phyloP scores from a whole-genome alignment of 116 monocot genomes.

The Trichopus zeylanicus region DNA sequence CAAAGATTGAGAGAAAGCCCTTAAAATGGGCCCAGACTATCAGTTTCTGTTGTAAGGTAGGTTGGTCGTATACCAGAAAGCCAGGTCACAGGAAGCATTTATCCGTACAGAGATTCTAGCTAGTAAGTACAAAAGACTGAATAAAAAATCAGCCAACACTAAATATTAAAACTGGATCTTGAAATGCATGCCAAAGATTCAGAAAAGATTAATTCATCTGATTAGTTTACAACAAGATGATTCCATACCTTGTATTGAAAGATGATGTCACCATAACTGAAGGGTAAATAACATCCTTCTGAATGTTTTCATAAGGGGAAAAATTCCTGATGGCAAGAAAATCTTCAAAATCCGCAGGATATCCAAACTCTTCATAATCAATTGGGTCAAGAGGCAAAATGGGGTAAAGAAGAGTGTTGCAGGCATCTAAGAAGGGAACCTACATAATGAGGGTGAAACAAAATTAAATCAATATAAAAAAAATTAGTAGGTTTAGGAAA shows the following conservation, averaged over 20 bases:
- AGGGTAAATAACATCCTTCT: constrained; percentile 71
- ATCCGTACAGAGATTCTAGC: no score
- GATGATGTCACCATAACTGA: constrained; percentile 77
- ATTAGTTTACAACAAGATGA: neutral
- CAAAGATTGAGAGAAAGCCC: no score
- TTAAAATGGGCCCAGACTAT: no score
- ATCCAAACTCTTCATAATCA: constrained; percentile 95
- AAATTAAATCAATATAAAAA: neutral
- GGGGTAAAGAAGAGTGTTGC: constrained; percentile 74
- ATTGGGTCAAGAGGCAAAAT: constrained; percentile 63
- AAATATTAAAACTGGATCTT: no score
- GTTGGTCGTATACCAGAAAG: no score
- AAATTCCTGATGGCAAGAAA: constrained; percentile 67
- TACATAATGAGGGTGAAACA: constrained; percentile 13
- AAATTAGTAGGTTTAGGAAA: no score
- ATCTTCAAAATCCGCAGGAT: constrained; percentile 69
- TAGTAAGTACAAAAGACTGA: no score
- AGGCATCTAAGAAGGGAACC: constrained; percentile 93
- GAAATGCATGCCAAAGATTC: neutral
- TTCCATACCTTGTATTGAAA: constrained; percentile 70
- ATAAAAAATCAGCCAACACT: no score
- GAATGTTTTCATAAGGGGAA: constrained; percentile 93
- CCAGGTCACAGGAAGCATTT: no score
- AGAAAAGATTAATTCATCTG: neutral
- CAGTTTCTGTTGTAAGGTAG: no score